These are phyloP conservation scores for Fallopia convolvulus DNA, from an alignment of 148 eudicot genomes.

Conservation along the genomic window DNA sequence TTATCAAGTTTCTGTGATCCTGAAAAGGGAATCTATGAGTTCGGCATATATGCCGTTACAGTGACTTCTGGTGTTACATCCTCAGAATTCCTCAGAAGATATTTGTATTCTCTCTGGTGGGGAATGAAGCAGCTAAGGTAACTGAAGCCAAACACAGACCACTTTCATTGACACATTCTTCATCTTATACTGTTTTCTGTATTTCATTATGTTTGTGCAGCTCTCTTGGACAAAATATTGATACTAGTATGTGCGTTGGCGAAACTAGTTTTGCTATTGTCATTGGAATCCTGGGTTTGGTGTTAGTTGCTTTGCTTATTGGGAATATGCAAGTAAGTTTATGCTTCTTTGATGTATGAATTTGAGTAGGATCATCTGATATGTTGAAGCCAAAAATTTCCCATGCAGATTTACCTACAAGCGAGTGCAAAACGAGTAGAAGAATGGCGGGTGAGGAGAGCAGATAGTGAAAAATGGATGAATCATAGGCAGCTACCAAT, in stretches of 20 bases:
- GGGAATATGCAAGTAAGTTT: conserved; percentile 70
- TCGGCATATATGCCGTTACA: conserved; percentile 27
- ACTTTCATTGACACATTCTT: background rate
- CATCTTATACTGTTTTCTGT: background rate
- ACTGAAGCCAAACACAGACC: background rate
- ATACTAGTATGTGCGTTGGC: conserved; percentile 44
- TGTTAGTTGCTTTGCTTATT: conserved; percentile 52
- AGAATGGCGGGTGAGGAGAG: conserved; percentile 61
- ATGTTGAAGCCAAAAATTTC: background rate
- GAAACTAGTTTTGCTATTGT: conserved; percentile 45
- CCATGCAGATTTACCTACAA: conserved; percentile 43
- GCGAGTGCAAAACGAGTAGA: conserved; percentile 50
- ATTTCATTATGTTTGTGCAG: conserved; percentile 23
- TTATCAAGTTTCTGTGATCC: conserved; percentile 21
- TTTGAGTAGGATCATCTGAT: background rate
- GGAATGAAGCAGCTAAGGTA: conserved; percentile 60
- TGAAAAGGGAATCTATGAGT: conserved; percentile 12
- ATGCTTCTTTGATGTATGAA: too few species aligned
- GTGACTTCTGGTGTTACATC: conserved; percentile 30
- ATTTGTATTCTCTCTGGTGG: conserved; percentile 58
- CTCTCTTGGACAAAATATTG: conserved; percentile 50
- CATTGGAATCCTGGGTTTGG: conserved; percentile 53
- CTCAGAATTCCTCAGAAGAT: conserved; percentile 30
- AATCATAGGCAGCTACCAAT: conserved; percentile 57
- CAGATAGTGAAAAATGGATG: conserved; percentile 74